Percentiles rank a stretch among this genome's conserved stretches.
These are phyloP conservation scores for Starmera stellimalicola DNA, from an alignment of 1,139 yeast genomes.

Conservation along the genomic window DNA sequence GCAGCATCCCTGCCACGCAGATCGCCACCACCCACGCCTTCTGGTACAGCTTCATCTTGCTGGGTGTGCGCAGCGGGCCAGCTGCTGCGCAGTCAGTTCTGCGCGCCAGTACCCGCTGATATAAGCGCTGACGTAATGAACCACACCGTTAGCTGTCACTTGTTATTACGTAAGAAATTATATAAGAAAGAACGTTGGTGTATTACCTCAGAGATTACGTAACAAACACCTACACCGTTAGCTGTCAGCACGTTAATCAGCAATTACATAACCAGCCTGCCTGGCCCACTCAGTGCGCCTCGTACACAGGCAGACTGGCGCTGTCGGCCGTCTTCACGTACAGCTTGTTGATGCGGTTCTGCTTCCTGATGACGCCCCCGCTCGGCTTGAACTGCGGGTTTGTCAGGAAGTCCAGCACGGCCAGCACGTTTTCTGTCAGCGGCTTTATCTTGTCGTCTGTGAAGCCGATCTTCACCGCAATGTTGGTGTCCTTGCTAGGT, in stretches of 20 bases:
- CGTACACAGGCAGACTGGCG: conserved; percentile 43
- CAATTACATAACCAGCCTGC: too few relatives aligned
- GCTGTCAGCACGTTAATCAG: too few relatives aligned
- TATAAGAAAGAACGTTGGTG: too few relatives aligned
- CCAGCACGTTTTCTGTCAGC: conserved; percentile 44
- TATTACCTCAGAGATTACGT: too few relatives aligned
- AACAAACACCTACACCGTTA: too few relatives aligned
- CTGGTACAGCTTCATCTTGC: conserved; percentile 16
- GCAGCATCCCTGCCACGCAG: conserved; percentile 11
- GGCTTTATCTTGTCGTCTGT: conserved; percentile 34
- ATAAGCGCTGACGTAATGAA: too few relatives aligned
- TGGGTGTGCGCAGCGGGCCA: too few relatives aligned
- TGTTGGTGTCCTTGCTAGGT: conserved; percentile 42
- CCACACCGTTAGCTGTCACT: too few relatives aligned
- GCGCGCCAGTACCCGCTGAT: too few relatives aligned
- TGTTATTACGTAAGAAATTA: too few relatives aligned
- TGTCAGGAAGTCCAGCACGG: conserved; percentile 41
- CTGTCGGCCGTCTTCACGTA: conserved; percentile 58
- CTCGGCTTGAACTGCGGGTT: conserved; percentile 40
- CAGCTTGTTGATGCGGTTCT: conserved; percentile 35
- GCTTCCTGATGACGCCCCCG: conserved; percentile 45
- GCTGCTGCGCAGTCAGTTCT: too few relatives aligned
- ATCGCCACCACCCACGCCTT: conserved; percentile 18
- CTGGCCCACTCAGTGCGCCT: too few relatives aligned
- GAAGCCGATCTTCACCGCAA: conserved; percentile 40